Conservation (phyloP, 2,329 filamentous ascomycete species). For the Calonectria pseudoreteaudii region DNA sequence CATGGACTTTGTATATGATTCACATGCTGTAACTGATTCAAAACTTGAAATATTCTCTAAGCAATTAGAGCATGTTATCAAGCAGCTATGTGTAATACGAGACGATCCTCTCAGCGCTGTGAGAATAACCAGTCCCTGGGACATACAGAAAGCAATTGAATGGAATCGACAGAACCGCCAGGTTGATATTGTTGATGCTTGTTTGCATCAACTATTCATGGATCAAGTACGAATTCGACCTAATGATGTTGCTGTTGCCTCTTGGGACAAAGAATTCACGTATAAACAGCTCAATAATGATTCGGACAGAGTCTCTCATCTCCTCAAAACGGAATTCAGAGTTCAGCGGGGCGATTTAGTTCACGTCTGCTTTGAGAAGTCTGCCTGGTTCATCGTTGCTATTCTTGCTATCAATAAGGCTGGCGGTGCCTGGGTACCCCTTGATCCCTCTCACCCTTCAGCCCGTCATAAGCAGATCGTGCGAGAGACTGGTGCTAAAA, state of each 20-base stretch:
- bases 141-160: not conserved
- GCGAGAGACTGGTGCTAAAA: not conserved
- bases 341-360: not conserved
- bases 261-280: constrained; percentile 36
- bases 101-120: not conserved
- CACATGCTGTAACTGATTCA: not conserved
- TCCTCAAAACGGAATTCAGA: constrained; percentile 12
- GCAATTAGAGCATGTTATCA: not conserved
- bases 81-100: not conserved
- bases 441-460: constrained; percentile 11
- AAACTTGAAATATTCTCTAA: not conserved
- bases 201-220: constrained; percentile 12
- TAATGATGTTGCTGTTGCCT: constrained; percentile 12
- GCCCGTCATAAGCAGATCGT: constrained; percentile 21
- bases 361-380: not conserved
- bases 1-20: not conserved
- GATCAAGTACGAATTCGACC: not conserved
- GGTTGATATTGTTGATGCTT: constrained; percentile 1
- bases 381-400: constrained; percentile 26
- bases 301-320: constrained; percentile 9
- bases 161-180: not conserved
- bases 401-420: constrained; percentile 42
- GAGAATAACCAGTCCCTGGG: not conserved
- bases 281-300: not conserved
- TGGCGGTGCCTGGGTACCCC: constrained; percentile 26